Percentiles rank a stretch among this genome's conserved stretches.
phyloP scores from a whole-genome alignment of 2,329 filamentous ascomycete species.

The Cucurbitaria berberidis region DNA sequence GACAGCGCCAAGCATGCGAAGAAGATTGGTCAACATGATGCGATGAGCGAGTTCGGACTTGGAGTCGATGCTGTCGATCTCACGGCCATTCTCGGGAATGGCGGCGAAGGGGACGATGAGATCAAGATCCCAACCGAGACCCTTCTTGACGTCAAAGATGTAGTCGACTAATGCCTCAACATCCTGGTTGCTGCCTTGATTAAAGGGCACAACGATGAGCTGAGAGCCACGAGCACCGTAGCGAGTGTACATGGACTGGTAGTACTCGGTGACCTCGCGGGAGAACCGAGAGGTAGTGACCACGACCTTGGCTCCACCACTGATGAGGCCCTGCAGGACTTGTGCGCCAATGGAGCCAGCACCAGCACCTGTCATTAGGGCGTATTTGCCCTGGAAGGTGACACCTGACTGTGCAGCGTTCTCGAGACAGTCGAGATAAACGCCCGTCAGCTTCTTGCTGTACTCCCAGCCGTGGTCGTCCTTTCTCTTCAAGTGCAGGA shows the following conservation, averaged over 20 bases:
- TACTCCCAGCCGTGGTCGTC: conserved; percentile 96
- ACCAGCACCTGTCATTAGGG: conserved; percentile 96
- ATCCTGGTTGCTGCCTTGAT: conserved; percentile 98
- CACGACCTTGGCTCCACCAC: conserved; percentile 93
- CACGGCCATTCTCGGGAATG: conserved; percentile 95
- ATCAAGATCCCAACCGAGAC: conserved; percentile 97
- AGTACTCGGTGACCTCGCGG: conserved; percentile 97
- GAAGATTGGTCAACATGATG: conserved; percentile 97
- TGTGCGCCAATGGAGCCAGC: conserved; percentile 98
- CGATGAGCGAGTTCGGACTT: conserved; percentile 97
- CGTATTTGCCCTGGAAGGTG: conserved; percentile 93
- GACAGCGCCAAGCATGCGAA: conserved; percentile 87
- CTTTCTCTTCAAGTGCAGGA: conserved; percentile 95
- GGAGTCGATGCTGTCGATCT: conserved; percentile 96
- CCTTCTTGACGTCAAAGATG: conserved; percentile 95
- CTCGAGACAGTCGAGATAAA: conserved; percentile 92
- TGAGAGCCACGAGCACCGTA: conserved; percentile 94
- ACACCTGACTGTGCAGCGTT: conserved; percentile 86
- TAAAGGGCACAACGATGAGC: conserved; percentile 97
- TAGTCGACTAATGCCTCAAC: conserved; percentile 93
- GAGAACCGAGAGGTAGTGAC: conserved; percentile 98
- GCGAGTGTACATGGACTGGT: conserved; percentile 97
- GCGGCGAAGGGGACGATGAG: conserved; percentile 95
- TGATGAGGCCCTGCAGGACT: conserved; percentile 93
- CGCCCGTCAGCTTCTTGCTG: conserved; percentile 95